A percentile compares a stretch with the other conserved stretches of the same genome.
These are phyloP conservation scores for Lepidium didymum DNA, from an alignment of 345 rosid genomes.

Conservation along the genomic window DNA sequence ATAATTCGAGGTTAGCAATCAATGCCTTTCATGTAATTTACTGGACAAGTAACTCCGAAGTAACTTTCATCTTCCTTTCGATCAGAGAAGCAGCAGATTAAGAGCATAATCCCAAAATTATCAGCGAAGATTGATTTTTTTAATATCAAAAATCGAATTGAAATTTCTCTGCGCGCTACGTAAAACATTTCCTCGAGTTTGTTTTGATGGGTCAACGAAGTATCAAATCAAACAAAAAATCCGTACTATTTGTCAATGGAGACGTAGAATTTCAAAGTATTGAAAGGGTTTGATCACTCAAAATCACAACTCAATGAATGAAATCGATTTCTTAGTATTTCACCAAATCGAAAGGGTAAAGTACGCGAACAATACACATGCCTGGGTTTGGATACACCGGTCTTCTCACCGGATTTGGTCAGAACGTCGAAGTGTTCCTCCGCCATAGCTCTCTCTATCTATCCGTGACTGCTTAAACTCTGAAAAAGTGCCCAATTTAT, in stretches of 20 bases:
- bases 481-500: neutral
- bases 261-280: neutral
- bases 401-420: constrained; percentile 51
- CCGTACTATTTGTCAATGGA: neutral
- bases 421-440: constrained; percentile 74
- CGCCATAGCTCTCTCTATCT: constrained; percentile 13
- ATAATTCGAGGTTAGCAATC: neutral
- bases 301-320: neutral
- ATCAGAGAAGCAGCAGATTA: neutral
- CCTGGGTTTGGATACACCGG: constrained; percentile 79
- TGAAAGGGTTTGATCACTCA: neutral
- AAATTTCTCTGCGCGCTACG: neutral
- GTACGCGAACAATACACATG: constrained; percentile 7
- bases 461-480: neutral
- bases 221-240: neutral
- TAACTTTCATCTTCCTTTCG: neutral
- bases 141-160: neutral
- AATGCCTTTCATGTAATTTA: neutral
- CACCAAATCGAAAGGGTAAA: neutral
- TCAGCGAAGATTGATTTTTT: neutral
- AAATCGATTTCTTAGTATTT: neutral
- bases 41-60: neutral
- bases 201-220: constrained; percentile 11
- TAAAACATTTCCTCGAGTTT: neutral
- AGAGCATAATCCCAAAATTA: neutral